Conservation (phyloP, 306 rosid species). For the Cucumis cinereus region DNA sequence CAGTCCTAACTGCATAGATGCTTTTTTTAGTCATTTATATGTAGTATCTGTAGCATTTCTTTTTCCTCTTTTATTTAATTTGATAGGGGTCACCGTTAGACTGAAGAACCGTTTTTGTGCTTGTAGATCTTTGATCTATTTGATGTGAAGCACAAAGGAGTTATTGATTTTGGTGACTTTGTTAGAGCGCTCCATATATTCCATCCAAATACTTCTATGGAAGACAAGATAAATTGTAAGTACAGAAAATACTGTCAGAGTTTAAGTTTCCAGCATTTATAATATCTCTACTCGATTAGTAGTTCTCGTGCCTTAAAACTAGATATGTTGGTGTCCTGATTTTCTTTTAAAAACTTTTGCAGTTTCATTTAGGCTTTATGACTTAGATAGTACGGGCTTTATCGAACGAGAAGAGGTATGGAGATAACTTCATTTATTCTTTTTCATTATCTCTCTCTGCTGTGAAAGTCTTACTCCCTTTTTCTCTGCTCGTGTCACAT, state of each 20-base stretch:
- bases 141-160: slow-evolving; percentile 8
- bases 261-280: neutral
- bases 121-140: slow-evolving; percentile 16
- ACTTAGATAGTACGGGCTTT: slow-evolving; percentile 59
- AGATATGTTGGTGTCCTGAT: neutral
- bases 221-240: slow-evolving; percentile 8
- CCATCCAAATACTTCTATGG: slow-evolving; percentile 8
- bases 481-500: neutral
- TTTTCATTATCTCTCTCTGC: neutral
- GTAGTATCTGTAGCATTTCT: neutral
- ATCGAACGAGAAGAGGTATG: slow-evolving; percentile 81
- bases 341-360: slow-evolving; percentile 5
- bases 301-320: neutral
- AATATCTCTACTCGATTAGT: neutral
- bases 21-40: neutral
- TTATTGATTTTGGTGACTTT: slow-evolving; percentile 12
- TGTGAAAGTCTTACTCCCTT: neutral
- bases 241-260: neutral
- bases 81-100: neutral
- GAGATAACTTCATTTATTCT: slow-evolving; percentile 1
- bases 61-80: no score
- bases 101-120: neutral
- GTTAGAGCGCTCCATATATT: slow-evolving; percentile 8
- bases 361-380: slow-evolving; percentile 86
- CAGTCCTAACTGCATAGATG: neutral